Evolutionary conservation across 441 rosid species (phyloP), one percentile per base, ranked within the genome.

Genomic region (Eutrema salsugineum): DNA sequence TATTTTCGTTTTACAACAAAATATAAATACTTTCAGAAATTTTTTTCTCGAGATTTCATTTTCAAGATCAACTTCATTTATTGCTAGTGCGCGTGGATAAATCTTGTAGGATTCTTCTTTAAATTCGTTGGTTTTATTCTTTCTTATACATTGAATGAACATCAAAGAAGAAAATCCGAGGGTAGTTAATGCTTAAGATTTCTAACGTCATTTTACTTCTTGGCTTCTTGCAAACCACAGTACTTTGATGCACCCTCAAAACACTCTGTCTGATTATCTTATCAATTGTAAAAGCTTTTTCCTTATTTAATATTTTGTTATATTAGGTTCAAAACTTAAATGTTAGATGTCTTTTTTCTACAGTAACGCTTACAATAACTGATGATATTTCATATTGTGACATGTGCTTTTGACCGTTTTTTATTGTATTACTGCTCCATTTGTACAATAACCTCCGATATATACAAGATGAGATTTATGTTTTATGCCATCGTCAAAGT

Each of bases 21-120:
- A 11, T 17, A 35, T 11, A 6, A 19, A 57, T 32, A 55, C 24
- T 55, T 55, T 55, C 61, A n/a, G 1, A 19, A 17, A 35, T 57
- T 6, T 36, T 35, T 35, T 47, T 5, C 35, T 17, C 30, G 46
- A 5, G n/a, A 8, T 39, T 64, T 66, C 46, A 30, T 32, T 58
- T 73, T 59, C 63, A 61, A 50, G 65, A 35, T 33, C 48, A 60
- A 63, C 56, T 74, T 74, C 73, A 74, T 74, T 74, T 49, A 66
- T 42, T 74, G 73, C 24, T 20, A 8, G 78, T 74, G 62, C 68
- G 68, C 63, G 68, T 59, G 68, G 43, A 5, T 43, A 73, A 59
- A 74, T 74, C 68, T 59, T 67, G 47, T 5, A 74, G 73, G 78
- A 67, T 74, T 65, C 55, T 42, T 59, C 63, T 42, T 67, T 42